Percentiles rank a stretch among this genome's conserved stretches.
Conservation (phyloP, 495 filamentous ascomycete genomes). For the Cryomyces minteri region DNA sequence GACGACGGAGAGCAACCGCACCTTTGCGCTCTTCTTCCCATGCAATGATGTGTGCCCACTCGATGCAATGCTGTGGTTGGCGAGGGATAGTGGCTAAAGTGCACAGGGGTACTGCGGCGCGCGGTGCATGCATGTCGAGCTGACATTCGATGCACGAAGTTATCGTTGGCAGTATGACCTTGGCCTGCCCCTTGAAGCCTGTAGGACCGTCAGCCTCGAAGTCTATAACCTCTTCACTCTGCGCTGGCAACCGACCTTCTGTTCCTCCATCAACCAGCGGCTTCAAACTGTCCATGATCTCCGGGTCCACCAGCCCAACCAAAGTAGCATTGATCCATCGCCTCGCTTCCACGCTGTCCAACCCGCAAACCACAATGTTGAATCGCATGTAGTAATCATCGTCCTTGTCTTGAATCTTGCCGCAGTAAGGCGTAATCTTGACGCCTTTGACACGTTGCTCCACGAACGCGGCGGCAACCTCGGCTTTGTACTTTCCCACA, state of each 20-base stretch:
- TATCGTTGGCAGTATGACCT: conserved; percentile 81
- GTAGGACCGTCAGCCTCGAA: background rate
- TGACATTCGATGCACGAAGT: conserved; percentile 97
- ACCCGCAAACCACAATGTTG: conserved; percentile 79
- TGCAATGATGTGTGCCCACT: conserved; percentile 91
- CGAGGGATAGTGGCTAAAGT: conserved; percentile 93
- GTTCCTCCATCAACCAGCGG: conserved; percentile 94
- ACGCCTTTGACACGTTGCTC: conserved; percentile 75
- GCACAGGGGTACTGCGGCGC: conserved; percentile 86
- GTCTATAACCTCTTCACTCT: background rate
- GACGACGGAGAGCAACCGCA: conserved; percentile 25
- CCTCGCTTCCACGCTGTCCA: conserved; percentile 92
- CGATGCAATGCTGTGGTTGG: conserved; percentile 95
- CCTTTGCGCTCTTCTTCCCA: conserved; percentile 44
- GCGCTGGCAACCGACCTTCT: conserved; percentile 38
- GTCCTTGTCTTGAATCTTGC: conserved; percentile 93
- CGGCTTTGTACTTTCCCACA: conserved; percentile 87
- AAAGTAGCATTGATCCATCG: conserved; percentile 97
- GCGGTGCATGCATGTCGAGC: conserved; percentile 90
- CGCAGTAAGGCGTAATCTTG: conserved; percentile 81
- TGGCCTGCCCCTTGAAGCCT: conserved; percentile 93
- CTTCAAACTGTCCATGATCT: conserved; percentile 65
- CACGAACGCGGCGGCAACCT: conserved; percentile 81
- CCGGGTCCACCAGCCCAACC: conserved; percentile 69
- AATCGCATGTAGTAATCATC: conserved; percentile 98